These are phyloP conservation scores for Limnanthes douglasii DNA, from an alignment of 345 rosid genomes.

Conservation along the genomic window DNA sequence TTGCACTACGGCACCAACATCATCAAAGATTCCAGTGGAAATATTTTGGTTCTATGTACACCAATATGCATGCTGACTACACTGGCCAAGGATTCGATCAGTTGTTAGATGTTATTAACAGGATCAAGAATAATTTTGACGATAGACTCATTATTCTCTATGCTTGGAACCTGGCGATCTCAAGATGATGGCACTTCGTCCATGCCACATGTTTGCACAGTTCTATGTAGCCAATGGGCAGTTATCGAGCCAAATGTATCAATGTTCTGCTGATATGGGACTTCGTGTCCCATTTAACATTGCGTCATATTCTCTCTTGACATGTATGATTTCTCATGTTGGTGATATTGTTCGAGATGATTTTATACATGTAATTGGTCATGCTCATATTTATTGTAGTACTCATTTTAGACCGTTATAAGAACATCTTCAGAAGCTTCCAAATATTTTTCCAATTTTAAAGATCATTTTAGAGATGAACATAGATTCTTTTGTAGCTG, in stretches of 20 bases:
- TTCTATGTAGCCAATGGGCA: conserved; percentile 65
- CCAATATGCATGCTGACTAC: conserved; percentile 69
- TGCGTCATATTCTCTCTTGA: too few relatives aligned
- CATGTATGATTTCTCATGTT: too few relatives aligned
- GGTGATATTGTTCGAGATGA: too few relatives aligned
- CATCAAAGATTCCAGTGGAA: too few relatives aligned
- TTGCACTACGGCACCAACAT: too few relatives aligned
- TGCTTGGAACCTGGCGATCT: conserved; percentile 79
- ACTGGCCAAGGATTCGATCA: conserved; percentile 60
- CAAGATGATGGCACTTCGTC: too few relatives aligned
- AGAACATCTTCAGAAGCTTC: conserved; percentile 58
- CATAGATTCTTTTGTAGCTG: conserved; percentile 47
- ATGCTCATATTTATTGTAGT: conserved; percentile 55
- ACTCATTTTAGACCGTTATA: conserved; percentile 52
- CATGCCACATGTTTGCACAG: too few relatives aligned
- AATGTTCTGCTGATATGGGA: conserved; percentile 77
- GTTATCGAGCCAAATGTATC: conserved; percentile 74
- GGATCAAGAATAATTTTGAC: conserved; percentile 50
- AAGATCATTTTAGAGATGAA: conserved; percentile 51
- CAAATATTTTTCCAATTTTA: conserved; percentile 61
- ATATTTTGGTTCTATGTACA: too few relatives aligned
- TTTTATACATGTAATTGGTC: too few relatives aligned
- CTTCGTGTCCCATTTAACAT: too few relatives aligned
- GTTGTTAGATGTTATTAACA: too few relatives aligned
- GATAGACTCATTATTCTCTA: conserved; percentile 57